Conservation (phyloP, 139 green algal species). For the Dunaliella primolecta region DNA sequence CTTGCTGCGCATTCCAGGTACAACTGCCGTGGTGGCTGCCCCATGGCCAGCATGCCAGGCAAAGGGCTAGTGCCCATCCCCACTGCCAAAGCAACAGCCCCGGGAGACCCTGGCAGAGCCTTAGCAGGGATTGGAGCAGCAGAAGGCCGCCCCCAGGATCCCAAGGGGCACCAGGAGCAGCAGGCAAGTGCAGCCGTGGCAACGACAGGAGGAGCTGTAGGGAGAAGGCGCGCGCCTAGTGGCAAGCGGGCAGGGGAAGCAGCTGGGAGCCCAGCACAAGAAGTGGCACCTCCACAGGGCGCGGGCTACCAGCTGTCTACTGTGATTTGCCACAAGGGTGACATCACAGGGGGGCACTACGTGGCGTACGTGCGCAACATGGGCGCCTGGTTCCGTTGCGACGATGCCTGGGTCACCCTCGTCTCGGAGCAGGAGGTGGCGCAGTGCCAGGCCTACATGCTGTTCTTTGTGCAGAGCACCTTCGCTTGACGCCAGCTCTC, state of each 20-base stretch:
- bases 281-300: no score
- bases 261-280: no score
- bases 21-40: background rate
- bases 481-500: no score
- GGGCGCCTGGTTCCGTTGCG: constrained; percentile 77
- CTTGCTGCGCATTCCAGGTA: background rate
- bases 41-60: background rate
- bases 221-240: no score
- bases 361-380: constrained; percentile 29
- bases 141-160: no score
- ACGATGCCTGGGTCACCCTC: constrained; percentile 75
- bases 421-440: constrained; percentile 64
- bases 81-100: constrained; percentile 12
- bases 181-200: no score
- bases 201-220: no score
- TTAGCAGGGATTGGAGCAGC: background rate
- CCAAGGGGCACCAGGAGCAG: background rate
- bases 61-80: background rate
- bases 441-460: constrained; percentile 80
- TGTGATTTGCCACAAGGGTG: constrained; percentile 79
- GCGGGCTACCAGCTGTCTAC: constrained; percentile 82
- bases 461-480: constrained; percentile 69
- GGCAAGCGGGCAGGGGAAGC: no score
- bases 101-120: no score
- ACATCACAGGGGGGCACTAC: constrained; percentile 80